Conservation (phyloP, 192 early-diverging fungal species). For the Dimargaris cristalligena region DNA sequence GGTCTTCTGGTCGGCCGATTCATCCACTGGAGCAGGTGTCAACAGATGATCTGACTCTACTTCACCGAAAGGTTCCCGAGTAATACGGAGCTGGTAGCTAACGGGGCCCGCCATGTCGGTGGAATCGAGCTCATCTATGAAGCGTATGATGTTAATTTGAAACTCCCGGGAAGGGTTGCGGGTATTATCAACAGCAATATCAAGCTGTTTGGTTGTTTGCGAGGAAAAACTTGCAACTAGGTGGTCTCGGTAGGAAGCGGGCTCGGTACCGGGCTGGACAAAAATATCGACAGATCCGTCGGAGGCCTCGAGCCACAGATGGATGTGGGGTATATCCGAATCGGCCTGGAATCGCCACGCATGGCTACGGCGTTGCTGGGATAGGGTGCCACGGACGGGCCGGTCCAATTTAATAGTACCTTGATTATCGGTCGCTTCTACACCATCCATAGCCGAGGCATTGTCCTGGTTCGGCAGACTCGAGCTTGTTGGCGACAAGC, state of each 20-base stretch:
- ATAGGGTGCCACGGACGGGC: conserved; percentile 9
- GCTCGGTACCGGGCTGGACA: not conserved
- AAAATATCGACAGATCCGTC: not conserved
- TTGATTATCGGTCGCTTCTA: not conserved
- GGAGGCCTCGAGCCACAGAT: not conserved
- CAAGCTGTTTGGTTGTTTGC: conserved; percentile 1
- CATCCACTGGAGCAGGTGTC: conserved; percentile 12
- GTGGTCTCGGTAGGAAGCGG: not conserved
- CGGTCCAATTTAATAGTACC: not conserved
- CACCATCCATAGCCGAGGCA: not conserved
- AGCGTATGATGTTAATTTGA: not conserved
- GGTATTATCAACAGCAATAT: not conserved
- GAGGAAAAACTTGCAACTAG: not conserved
- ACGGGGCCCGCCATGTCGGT: conserved; percentile 14
- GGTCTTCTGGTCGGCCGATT: conserved; percentile 15
- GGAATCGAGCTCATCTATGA: conserved; percentile 11
- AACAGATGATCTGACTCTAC: not conserved
- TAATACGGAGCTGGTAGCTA: conserved; percentile 7
- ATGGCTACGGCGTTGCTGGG: conserved; percentile 5
- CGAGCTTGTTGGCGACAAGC: not conserved
- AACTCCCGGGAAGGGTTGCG: conserved; percentile 9
- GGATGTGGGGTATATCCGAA: not conserved
- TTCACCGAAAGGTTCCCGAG: not conserved
- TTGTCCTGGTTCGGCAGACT: not conserved
- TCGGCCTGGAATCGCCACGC: not conserved